These are phyloP conservation scores for Lunasporangiospora selenospora DNA, from an alignment of 192 early-diverging fungal genomes.

Conservation along the genomic window DNA sequence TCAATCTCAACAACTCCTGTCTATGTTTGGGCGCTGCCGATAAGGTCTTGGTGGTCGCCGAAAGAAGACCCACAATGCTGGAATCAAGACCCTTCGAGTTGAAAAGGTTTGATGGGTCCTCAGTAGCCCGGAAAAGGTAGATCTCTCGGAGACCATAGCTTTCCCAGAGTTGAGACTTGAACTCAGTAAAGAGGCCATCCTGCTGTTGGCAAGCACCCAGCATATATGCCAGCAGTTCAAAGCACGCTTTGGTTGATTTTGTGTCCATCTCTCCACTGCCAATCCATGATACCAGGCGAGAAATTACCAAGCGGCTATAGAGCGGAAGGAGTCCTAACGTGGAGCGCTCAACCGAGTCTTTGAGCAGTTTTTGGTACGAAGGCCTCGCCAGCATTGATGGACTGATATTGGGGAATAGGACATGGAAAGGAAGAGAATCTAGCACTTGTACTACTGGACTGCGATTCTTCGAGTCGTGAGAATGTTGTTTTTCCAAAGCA, in stretches of 20 bases:
- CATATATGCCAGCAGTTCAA: slow-evolving; percentile 12
- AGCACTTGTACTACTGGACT: background rate
- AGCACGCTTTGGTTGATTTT: slow-evolving; percentile 7
- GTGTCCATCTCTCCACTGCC: background rate
- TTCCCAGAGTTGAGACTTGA: slow-evolving; percentile 29
- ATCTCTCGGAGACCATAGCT: slow-evolving; percentile 23
- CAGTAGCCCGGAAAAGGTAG: slow-evolving; percentile 6
- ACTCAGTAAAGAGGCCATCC: slow-evolving; percentile 9
- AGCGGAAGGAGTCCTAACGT: slow-evolving; percentile 7
- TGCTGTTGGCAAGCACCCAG: slow-evolving; percentile 2
- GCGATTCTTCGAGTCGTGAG: no score
- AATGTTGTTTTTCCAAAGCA: no score
- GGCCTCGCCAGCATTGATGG: slow-evolving; percentile 5
- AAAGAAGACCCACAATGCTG: slow-evolving; percentile 21
- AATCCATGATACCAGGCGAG: slow-evolving; percentile 20
- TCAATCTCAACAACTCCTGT: background rate
- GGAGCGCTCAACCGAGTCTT: background rate
- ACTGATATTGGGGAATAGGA: slow-evolving; percentile 27
- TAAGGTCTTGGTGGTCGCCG: slow-evolving; percentile 9
- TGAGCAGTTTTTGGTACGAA: slow-evolving; percentile 6
- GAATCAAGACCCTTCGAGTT: slow-evolving; percentile 11
- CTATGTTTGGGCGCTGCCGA: background rate
- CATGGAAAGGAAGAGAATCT: slow-evolving; percentile 21
- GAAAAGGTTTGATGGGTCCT: background rate
- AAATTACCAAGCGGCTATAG: slow-evolving; percentile 12